Evolutionary conservation across 176 grass and related monocot genomes (phyloP).

Genomic region (Hsuehochloa calcarea): DNA sequence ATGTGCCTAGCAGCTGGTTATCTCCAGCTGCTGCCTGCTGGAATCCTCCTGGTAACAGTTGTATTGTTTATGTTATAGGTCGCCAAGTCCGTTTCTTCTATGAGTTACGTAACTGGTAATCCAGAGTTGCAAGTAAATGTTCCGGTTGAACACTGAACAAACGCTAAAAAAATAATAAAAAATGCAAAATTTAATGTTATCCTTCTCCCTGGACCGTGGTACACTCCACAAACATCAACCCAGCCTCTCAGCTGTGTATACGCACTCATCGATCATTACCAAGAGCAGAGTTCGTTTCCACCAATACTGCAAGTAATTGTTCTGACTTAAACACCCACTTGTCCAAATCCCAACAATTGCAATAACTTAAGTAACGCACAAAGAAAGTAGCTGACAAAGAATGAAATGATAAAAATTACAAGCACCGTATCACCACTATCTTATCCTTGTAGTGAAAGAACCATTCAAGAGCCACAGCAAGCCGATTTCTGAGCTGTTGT

Average conservation of each 20-base stretch:
- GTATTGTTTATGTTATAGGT: not conserved
- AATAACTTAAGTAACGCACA: conserved; percentile 31
- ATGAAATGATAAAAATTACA: conserved; percentile 51
- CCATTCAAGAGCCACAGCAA: conserved; percentile 49
- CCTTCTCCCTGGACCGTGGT: not conserved
- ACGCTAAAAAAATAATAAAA: not conserved
- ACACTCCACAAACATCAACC: conserved; percentile 1
- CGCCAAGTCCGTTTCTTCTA: not conserved
- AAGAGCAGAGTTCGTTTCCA: conserved; percentile 12
- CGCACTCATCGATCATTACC: conserved; percentile 11
- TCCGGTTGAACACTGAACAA: not conserved
- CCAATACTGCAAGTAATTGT: conserved; percentile 34
- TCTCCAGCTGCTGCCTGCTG: not conserved
- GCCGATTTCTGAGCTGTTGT: conserved; percentile 39
- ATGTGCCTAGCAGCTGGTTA: not conserved
- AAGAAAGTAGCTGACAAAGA: conserved; percentile 37
- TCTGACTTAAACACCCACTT: conserved; percentile 37
- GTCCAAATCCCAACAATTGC: conserved; percentile 42
- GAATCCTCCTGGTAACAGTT: not conserved
- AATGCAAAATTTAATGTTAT: not conserved
- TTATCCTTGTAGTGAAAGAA: conserved; percentile 8
- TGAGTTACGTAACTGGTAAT: not conserved
- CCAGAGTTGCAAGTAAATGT: not conserved
- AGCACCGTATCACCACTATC: conserved; percentile 19
- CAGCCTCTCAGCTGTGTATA: conserved; percentile 1